phyloP scores from a whole-genome alignment of 768 basidiomycete species.

The Sporobolomyces pararoseus region DNA sequence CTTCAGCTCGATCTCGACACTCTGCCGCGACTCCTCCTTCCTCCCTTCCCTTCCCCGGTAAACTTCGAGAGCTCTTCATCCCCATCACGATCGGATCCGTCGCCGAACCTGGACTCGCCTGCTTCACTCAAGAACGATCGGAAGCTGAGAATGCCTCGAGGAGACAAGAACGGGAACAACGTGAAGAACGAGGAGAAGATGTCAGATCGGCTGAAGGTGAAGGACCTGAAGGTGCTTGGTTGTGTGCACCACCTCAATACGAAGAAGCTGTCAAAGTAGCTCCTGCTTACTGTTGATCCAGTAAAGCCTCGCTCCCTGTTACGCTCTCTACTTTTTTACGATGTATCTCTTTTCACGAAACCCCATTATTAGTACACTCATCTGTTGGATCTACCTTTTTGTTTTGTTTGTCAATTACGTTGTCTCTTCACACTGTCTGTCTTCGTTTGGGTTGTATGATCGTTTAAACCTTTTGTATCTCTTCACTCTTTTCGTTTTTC shows the following conservation, averaged over 20 bases:
- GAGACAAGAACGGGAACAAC: constrained; percentile 36
- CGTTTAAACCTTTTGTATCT: too few relatives aligned
- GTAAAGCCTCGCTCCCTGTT: not conserved
- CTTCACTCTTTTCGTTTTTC: too few relatives aligned
- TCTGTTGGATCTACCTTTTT: not conserved
- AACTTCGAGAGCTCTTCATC: constrained; percentile 45
- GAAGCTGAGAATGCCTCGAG: constrained; percentile 28
- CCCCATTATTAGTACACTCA: too few relatives aligned
- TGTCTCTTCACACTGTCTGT: too few relatives aligned
- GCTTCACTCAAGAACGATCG: constrained; percentile 29
- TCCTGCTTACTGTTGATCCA: constrained; percentile 39
- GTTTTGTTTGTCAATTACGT: too few relatives aligned
- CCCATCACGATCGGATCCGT: constrained; percentile 46
- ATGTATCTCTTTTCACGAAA: not conserved
- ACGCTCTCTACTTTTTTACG: not conserved
- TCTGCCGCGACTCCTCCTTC: constrained; percentile 3
- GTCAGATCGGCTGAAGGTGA: constrained; percentile 26
- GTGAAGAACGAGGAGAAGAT: constrained; percentile 43
- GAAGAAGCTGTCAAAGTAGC: constrained; percentile 35
- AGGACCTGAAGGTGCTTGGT: constrained; percentile 42
- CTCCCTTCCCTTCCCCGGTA: constrained; percentile 44
- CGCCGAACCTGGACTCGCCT: constrained; percentile 43
- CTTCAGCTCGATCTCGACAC: constrained; percentile 1
- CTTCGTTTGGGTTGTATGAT: too few relatives aligned
- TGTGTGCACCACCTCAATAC: constrained; percentile 43